Evolutionary conservation across 495 filamentous ascomycete species (phyloP).

Genomic region (Penicillium bialowiezense): DNA sequence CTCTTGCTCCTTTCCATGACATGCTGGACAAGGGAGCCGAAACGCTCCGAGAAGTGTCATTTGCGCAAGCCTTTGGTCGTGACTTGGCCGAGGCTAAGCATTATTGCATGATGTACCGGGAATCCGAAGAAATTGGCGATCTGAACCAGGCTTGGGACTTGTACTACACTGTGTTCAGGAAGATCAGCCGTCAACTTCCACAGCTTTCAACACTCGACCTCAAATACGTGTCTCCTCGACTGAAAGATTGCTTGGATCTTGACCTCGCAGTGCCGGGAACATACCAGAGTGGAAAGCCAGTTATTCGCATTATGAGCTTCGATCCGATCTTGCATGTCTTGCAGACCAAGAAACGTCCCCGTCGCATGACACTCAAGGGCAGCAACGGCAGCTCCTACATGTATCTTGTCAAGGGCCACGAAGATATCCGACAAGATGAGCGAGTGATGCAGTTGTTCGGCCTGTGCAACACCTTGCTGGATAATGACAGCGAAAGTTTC

Average conservation of each 20-base stretch:
- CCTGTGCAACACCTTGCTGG: conserved; percentile 87
- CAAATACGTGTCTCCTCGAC: conserved; percentile 90
- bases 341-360: conserved; percentile 91
- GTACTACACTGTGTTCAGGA: conserved; percentile 95
- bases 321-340: conserved; percentile 88
- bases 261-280: conserved; percentile 92
- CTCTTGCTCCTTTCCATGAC: conserved; percentile 85
- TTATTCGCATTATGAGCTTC: conserved; percentile 85
- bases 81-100: conserved; percentile 92
- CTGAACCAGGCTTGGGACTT: conserved; percentile 98
- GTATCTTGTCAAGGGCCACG: conserved; percentile 91
- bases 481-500: conserved; percentile 90
- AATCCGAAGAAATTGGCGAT: conserved; percentile 84
- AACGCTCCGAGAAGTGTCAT: conserved; percentile 92
- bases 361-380: conserved; percentile 83
- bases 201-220: conserved; percentile 90
- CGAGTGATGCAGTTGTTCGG: conserved; percentile 99
- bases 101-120: conserved; percentile 89
- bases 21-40: conserved; percentile 86
- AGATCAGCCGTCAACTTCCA: conserved; percentile 89
- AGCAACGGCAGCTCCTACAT: conserved; percentile 84
- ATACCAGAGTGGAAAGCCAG: conserved; percentile 81
- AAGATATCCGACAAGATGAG: conserved; percentile 98
- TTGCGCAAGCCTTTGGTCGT: conserved; percentile 94
- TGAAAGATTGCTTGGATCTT: conserved; percentile 77